Base-by-base conservation (phyloP, 306 rosid genomes). In the Astragalus glycyphyllos region DNA sequence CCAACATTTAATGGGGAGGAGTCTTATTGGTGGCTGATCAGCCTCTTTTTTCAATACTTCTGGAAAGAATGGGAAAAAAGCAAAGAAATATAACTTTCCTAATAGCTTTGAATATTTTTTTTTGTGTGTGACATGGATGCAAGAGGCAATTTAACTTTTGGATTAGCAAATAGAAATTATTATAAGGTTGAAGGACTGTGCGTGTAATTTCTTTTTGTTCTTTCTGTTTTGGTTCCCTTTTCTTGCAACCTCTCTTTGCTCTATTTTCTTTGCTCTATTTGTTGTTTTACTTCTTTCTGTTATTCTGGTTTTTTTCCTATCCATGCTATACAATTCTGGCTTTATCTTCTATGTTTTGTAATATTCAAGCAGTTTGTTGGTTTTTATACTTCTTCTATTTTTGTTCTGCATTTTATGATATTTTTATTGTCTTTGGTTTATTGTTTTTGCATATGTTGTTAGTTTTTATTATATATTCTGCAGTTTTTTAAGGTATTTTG, bases 101-200 rank as follows among this genome's bases (percentile, higher is more conserved):
- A 54, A 54, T 15, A 54, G 51, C n/a, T 10, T 54, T 54, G 10
- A 54, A 3, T 26, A 1, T 26, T 26, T 26, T 26, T 26, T 54
- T 54, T 4, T 54, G 11, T 54, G 26, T 54, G 13, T 54, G 13
- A 54, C 32, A 29, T 26, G 58, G 34, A 53, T 20, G 59, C 13
- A 54, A 54, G 14, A 54, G 26, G 23, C 35, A 26, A 26, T 54
- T 23, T 26, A 32, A 14, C 13, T 1, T 60, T 8, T 10, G n/a
- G 48, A 60, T 60, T 60, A 9, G 14, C 14, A 14, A n/a, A 46
- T 50, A 14, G 9, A 10, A 50, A 13, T 7, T 8, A 17, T 5
- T 40, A 14, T 10, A 41, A 62, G 37, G 68, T 41, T 17, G 50
- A 62, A 41, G 16, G 68, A 62, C 68, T 5, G 35, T 5, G 50